These are phyloP conservation scores for Ambrosia artemisiifolia DNA, from an alignment of 129 eudicot genomes.

Conservation along the genomic window DNA sequence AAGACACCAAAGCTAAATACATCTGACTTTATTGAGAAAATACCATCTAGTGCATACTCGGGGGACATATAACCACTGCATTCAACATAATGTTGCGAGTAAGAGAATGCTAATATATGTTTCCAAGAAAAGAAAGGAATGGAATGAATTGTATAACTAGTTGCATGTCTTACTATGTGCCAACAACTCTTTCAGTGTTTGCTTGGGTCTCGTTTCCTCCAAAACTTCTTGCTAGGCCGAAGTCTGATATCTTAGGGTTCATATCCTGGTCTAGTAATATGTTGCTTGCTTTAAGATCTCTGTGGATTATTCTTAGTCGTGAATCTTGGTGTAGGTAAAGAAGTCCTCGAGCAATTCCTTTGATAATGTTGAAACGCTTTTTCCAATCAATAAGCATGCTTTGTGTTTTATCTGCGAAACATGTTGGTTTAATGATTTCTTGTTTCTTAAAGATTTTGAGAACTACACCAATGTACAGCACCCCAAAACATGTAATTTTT, in stretches of 20 bases:
- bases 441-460: too few relatives aligned
- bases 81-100: not conserved
- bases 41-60: too few relatives aligned
- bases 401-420: too few relatives aligned
- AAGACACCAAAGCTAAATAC: too few relatives aligned
- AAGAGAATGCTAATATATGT: not conserved
- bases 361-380: conserved; percentile 38
- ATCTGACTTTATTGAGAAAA: too few relatives aligned
- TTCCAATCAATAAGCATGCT: conserved; percentile 30
- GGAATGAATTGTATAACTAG: not conserved
- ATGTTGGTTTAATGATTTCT: too few relatives aligned
- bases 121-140: not conserved
- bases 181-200: conserved; percentile 44
- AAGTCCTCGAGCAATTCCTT: conserved; percentile 49
- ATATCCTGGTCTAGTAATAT: too few relatives aligned
- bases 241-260: too few relatives aligned
- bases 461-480: too few relatives aligned
- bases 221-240: conserved; percentile 37
- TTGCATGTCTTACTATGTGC: conserved; percentile 37
- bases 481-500: too few relatives aligned
- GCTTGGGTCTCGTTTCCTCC: conserved; percentile 36
- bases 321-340: conserved; percentile 58
- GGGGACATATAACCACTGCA: conserved; percentile 24
- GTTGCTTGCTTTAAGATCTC: too few relatives aligned
- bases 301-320: conserved; percentile 1